phyloP scores from a whole-genome alignment of 805 yeast species.

The Candida odintsovae region DNA sequence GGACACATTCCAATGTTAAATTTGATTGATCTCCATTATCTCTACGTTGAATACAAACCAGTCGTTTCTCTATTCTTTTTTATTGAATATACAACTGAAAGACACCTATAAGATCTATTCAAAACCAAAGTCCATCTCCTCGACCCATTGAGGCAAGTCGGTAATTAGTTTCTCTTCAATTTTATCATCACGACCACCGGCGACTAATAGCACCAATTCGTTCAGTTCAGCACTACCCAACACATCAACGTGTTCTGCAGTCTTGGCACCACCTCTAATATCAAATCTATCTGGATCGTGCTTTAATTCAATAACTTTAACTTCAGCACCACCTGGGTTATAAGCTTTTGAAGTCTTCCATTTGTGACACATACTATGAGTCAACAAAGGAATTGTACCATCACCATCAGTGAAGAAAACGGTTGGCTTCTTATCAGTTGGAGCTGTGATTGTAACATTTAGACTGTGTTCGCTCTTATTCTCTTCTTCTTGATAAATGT shows the following conservation, averaged over 20 bases:
- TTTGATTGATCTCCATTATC: too few species aligned
- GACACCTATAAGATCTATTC: neutral
- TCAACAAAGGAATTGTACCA: constrained; percentile 84
- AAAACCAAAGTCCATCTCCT: constrained; percentile 18
- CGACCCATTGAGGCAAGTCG: constrained; percentile 55
- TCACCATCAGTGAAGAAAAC: constrained; percentile 90
- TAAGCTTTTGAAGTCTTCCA: constrained; percentile 71
- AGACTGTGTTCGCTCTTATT: constrained; percentile 47
- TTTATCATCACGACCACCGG: constrained; percentile 68
- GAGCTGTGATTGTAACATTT: constrained; percentile 67
- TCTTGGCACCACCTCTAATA: constrained; percentile 93
- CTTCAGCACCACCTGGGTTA: constrained; percentile 73
- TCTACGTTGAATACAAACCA: too few species aligned
- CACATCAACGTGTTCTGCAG: constrained; percentile 97
- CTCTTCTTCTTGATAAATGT: constrained; percentile 69
- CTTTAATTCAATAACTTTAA: constrained; percentile 81
- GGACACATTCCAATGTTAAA: too few species aligned
- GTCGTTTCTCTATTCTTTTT: neutral
- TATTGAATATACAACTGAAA: neutral
- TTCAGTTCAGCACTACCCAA: constrained; percentile 90
- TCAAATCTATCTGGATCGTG: constrained; percentile 94
- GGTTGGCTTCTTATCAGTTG: constrained; percentile 47
- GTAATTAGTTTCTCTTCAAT: constrained; percentile 60
- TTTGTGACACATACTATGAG: constrained; percentile 88
- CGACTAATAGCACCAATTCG: constrained; percentile 77